Evolutionary conservation across 2,329 filamentous ascomycete genomes (phyloP), one percentile per base, ranked within the genome.

Genomic region (Conoideocrella luteorostrata): DNA sequence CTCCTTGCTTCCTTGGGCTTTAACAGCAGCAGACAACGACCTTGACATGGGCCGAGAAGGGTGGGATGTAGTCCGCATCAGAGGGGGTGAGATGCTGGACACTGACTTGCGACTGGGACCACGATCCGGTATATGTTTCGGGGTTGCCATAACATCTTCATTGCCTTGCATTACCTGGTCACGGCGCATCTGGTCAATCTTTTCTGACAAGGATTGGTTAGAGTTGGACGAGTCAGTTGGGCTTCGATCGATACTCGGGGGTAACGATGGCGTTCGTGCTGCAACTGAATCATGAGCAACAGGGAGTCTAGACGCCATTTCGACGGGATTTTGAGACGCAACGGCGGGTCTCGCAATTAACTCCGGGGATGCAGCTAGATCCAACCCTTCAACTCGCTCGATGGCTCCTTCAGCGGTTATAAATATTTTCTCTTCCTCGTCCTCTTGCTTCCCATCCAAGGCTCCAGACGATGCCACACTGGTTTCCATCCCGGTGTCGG

Each of bases 11-110:
- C 62, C 61, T 7, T 59, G 50, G 15, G 65, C 60, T 54, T 73
- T 77, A 20, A 64, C 62, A 24, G 69, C 57, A 9, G 61, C 59
- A 3, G 74, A 68, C 47, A 72, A 68, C 33, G 67, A 59, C 37
- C 72, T 69, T 37, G 74, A 63, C 32, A 77, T 48, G 11, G 66
- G 63, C 15, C 71, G 67, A 4, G 61, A 60, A 7, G 76, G 75
- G 43, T 78, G 74, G 2, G 76, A 75, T n/a, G 68, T 62, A 2
- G 76, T 67, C 38, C 77, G 71, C 37, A 72, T 57, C 54, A 80
- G 70, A 4, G 77, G 75, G 26, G 76, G 74, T 10, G 75, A 75
- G 15, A 68, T 60, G 33, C 58, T 66, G 42, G 65, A 55, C 26
- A 71, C 71, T 22, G 66, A 59, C 50, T 68, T 74, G 50, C 76